Conservation (phyloP, 1,139 yeast genomes). For the Saccharomyces hybrid region DNA sequence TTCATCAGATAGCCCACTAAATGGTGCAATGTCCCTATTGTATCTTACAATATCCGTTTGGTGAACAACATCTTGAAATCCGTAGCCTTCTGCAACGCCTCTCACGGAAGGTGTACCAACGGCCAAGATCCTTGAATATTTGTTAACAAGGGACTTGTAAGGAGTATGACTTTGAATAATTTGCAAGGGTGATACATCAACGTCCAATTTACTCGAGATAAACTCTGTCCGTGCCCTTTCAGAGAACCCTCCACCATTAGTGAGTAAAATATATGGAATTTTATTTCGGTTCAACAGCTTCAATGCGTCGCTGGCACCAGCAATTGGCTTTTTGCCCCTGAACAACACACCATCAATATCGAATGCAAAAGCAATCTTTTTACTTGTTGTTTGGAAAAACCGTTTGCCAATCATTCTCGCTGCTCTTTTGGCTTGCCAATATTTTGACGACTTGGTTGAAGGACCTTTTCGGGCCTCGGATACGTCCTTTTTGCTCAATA, state of each 20-base stretch:
- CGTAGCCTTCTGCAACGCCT: conserved; percentile 67
- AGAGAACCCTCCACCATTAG: conserved; percentile 87
- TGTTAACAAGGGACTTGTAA: conserved; percentile 51
- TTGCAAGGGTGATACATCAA: conserved; percentile 53
- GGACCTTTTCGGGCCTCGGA: not conserved
- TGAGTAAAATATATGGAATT: conserved; percentile 78
- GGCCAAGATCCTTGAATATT: conserved; percentile 58
- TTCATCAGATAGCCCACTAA: conserved; percentile 66
- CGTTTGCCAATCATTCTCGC: conserved; percentile 12
- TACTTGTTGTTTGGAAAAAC: conserved; percentile 11
- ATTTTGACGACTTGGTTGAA: not conserved
- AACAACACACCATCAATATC: conserved; percentile 89
- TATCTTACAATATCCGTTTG: conserved; percentile 64
- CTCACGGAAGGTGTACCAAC: conserved; percentile 81
- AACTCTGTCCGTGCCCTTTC: conserved; percentile 57
- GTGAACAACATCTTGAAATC: conserved; percentile 70
- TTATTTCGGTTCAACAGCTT: conserved; percentile 44
- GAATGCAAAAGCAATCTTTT: conserved; percentile 36
- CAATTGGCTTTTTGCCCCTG: conserved; percentile 64
- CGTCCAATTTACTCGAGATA: conserved; percentile 44
- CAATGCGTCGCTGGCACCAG: conserved; percentile 61
- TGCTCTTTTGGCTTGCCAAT: not conserved
- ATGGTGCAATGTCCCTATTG: conserved; percentile 39
- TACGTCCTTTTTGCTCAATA: not conserved
- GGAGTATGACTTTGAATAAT: conserved; percentile 92